Conservation (phyloP, 108 stramenopile species). For the Nitzschia inconspicua region DNA sequence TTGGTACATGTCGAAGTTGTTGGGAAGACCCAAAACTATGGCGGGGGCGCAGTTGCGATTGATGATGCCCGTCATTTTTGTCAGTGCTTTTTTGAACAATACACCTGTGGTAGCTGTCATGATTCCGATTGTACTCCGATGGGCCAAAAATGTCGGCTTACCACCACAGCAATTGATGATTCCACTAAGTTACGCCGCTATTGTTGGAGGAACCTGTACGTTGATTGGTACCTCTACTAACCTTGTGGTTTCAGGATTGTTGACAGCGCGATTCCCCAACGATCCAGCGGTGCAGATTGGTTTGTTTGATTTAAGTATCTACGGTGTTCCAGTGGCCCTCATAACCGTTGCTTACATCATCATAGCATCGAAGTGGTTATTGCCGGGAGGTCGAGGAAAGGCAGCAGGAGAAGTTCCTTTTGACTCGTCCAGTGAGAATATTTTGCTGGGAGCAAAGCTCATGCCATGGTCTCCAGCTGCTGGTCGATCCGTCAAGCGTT, state of each 20-base stretch:
- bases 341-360: constrained; percentile 74
- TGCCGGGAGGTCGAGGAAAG: constrained; percentile 51
- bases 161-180: constrained; percentile 69
- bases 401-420: constrained; percentile 10
- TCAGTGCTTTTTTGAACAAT: constrained; percentile 88
- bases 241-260: constrained; percentile 74
- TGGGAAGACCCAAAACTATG: constrained; percentile 61
- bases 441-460: constrained; percentile 71
- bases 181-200: constrained; percentile 80
- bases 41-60: constrained; percentile 71
- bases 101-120: constrained; percentile 88
- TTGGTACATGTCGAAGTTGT: constrained; percentile 82
- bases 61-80: constrained; percentile 58
- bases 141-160: constrained; percentile 64
- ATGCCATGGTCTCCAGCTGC: constrained; percentile 77
- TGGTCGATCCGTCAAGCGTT: constrained; percentile 66
- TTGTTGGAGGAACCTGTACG: constrained; percentile 88
- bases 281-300: constrained; percentile 38
- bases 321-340: constrained; percentile 76
- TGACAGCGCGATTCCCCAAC: constrained; percentile 45
- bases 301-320: constrained; percentile 76
- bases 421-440: constrained; percentile 40
- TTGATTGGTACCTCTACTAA: constrained; percentile 89
- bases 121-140: constrained; percentile 84
- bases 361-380: constrained; percentile 50